Evolutionary conservation across 305 asterid species (phyloP).

Genomic region (Fraxinus dipetala): DNA sequence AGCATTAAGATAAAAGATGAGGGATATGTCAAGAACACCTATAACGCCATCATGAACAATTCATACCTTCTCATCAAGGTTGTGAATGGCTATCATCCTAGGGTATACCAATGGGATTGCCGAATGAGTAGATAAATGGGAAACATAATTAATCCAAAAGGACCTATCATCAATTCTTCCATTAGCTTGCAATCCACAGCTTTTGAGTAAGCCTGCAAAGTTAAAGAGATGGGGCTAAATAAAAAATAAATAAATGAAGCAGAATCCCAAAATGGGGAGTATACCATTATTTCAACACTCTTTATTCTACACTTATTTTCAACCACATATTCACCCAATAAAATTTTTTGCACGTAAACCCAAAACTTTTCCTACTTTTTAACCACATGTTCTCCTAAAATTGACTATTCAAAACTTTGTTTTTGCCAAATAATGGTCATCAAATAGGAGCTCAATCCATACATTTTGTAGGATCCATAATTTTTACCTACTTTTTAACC

Average conservation of each 20-base stretch:
- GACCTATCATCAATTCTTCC: constrained; percentile 81
- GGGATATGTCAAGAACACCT: constrained; percentile 6
- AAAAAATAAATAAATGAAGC: background rate
- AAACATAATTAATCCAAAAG: constrained; percentile 75
- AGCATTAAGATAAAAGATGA: constrained; percentile 22
- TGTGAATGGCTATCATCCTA: constrained; percentile 75
- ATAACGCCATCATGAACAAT: constrained; percentile 11
- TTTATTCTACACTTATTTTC: background rate
- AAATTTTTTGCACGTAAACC: too few species aligned
- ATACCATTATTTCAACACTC: background rate
- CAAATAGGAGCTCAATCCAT: background rate
- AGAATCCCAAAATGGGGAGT: background rate
- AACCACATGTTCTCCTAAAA: background rate
- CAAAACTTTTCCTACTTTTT: background rate
- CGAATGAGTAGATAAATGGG: constrained; percentile 65
- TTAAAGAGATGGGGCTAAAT: constrained; percentile 17
- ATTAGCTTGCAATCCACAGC: constrained; percentile 70
- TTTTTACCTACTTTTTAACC: background rate
- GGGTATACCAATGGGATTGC: constrained; percentile 81
- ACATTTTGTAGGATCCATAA: background rate
- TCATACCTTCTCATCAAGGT: constrained; percentile 68
- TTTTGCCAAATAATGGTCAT: background rate
- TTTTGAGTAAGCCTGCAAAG: constrained; percentile 68
- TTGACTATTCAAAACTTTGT: background rate
- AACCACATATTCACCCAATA: background rate